Evolutionary conservation across 495 filamentous ascomycete species (phyloP).

Genomic region (Collariella sp.): DNA sequence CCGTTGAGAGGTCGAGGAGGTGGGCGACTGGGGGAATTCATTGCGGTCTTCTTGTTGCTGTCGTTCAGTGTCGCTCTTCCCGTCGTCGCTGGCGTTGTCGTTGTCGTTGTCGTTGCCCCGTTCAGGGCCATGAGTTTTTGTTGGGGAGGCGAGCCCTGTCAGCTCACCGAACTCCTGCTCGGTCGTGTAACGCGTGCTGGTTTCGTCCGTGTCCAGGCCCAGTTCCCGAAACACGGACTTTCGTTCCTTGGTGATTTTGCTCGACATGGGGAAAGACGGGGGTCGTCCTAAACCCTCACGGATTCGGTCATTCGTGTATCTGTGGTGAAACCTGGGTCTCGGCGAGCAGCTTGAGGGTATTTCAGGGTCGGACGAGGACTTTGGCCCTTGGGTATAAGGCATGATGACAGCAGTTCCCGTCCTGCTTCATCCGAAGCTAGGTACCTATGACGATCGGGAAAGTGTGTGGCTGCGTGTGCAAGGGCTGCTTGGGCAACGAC

Average conservation of each 20-base stretch:
- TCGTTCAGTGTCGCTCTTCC: constrained; percentile 8
- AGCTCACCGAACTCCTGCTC: constrained; percentile 23
- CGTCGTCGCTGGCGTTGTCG: constrained; percentile 10
- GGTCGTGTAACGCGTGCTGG: constrained; percentile 9
- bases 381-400: constrained; percentile 18
- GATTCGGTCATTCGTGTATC: constrained; percentile 37
- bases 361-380: constrained; percentile 20
- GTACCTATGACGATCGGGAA: constrained; percentile 8
- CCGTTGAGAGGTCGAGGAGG: constrained; percentile 5
- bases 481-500: not conserved
- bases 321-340: constrained; percentile 40
- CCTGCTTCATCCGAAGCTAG: constrained; percentile 16
- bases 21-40: constrained; percentile 6
- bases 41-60: not conserved
- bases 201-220: constrained; percentile 33
- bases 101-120: not conserved
- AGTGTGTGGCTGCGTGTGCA: not conserved
- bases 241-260: constrained; percentile 32
- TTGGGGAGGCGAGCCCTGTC: constrained; percentile 18
- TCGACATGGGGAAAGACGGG: constrained; percentile 25
- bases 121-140: not conserved
- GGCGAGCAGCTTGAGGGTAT: constrained; percentile 8
- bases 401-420: constrained; percentile 18
- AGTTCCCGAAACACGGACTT: constrained; percentile 41
- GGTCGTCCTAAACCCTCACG: constrained; percentile 32